Evolutionary conservation across 768 basidiomycete genomes (phyloP).

Genomic region (Hericium coralloides): DNA sequence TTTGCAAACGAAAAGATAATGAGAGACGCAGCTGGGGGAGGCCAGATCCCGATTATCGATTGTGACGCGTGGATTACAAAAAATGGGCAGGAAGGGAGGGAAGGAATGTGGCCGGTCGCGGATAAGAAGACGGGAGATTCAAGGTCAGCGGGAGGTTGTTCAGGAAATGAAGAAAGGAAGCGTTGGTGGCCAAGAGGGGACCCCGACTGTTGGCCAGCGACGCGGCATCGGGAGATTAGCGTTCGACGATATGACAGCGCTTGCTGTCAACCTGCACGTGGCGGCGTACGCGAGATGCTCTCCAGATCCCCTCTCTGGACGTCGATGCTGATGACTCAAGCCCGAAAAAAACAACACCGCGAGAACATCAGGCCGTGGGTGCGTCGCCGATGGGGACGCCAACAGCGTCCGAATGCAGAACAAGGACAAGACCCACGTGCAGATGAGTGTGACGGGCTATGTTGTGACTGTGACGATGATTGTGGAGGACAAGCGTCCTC

Average conservation of each 20-base stretch:
- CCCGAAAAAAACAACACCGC: no score
- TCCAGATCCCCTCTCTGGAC: background rate
- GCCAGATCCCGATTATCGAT: no score
- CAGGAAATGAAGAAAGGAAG: background rate
- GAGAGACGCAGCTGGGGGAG: no score
- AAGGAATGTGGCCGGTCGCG: no score
- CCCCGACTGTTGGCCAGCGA: background rate
- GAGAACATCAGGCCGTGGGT: no score
- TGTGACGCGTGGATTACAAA: no score
- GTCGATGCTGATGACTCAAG: no score
- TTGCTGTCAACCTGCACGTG: background rate
- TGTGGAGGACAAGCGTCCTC: background rate
- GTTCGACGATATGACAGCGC: background rate
- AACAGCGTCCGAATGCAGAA: background rate
- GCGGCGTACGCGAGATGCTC: background rate
- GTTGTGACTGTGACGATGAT: conserved; percentile 1
- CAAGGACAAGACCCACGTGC: background rate
- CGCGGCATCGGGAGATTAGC: background rate
- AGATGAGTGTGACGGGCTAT: background rate
- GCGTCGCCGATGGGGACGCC: no score
- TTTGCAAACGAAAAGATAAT: no score
- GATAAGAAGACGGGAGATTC: background rate
- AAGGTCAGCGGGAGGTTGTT: background rate
- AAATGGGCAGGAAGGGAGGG: no score
- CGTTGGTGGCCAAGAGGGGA: background rate